Base-by-base conservation (phyloP, 2,329 filamentous ascomycete genomes). In the Coniochaeta sp. region DNA sequence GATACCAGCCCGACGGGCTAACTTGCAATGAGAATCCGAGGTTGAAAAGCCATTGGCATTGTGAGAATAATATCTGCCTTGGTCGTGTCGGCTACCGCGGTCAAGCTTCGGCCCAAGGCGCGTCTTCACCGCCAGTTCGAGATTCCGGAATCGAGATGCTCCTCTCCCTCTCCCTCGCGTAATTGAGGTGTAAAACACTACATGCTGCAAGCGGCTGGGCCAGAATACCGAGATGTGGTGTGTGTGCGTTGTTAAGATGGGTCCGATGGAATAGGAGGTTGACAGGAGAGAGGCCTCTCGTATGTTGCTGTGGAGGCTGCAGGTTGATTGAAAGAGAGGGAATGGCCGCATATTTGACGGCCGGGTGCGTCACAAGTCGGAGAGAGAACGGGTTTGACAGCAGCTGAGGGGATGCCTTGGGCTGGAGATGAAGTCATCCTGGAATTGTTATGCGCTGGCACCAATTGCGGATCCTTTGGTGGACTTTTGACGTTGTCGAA, bases 291-390 rank as follows among this genome's bases (percentile, higher is more conserved):
- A 24, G 38, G 8, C 38, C 20, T n/a, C 38, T 18, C 20, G 26
- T 4, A 48, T 30, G n/a, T n/a, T n/a, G 45, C 45, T 49, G 24
- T 24, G 16, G 48, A 13, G 35, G 30, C 48, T 32, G 50, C 35
- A 32, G 26, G 38, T 46, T 30, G 35, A 48, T 52, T 53, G 54
- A 32, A 27, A 53, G 51, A 16, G 52, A 47, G 50, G 61, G 59
- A 51, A 54, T 57, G 62, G 63, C 51, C 60, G 61, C 61, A 64
- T 56, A 49, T 51, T 53, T 50, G n/a, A 53, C 50, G 61, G 56
- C 60, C 59, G 60, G 53, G 59, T 56, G 53, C 49, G 20, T 42
- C 38, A 26, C 38, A 18, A 42, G 38, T 42, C 38, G 38, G 38
- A 42, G 20, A 8, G 38, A 42, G 38, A 18, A 42, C n/a, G n/a